Evolutionary conservation across 2,329 filamentous ascomycete species (phyloP).

Genomic region (Stagonosporopsis cucurbitacearum): DNA sequence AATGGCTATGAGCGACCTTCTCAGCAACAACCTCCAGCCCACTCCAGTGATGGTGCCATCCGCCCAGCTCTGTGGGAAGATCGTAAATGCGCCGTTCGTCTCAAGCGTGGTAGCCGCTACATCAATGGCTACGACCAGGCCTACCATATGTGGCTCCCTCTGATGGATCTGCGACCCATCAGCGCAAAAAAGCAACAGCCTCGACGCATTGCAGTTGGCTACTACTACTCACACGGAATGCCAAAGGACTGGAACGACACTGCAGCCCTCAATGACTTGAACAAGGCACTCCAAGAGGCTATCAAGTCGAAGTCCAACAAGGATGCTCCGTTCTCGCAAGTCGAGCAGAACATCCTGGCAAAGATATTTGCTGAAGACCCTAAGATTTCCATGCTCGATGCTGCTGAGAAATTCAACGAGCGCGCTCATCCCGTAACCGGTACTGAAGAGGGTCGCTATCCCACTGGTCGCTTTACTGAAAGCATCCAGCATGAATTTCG

Average conservation of each 20-base stretch:
- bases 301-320: conserved; percentile 20
- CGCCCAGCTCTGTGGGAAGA: conserved; percentile 38
- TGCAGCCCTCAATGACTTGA: conserved; percentile 33
- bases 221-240: conserved; percentile 24
- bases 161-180: conserved; percentile 41
- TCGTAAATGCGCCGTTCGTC: conserved; percentile 25
- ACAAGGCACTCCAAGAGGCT: conserved; percentile 34
- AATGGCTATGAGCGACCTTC: conserved; percentile 21
- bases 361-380: conserved; percentile 21
- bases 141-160: not conserved
- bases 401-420: conserved; percentile 35
- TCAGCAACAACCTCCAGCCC: conserved; percentile 17
- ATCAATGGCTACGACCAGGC: conserved; percentile 7
- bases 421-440: not conserved
- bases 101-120: conserved; percentile 25
- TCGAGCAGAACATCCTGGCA: conserved; percentile 32
- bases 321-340: conserved; percentile 24
- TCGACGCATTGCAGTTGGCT: conserved; percentile 21
- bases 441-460: conserved; percentile 15
- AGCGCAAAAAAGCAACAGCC: conserved; percentile 21
- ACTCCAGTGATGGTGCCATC: conserved; percentile 23
- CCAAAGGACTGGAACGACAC: conserved; percentile 36
- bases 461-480: conserved; percentile 35
- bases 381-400: conserved; percentile 33
- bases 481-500: conserved; percentile 37